These are phyloP conservation scores for Mycosphaerella arachidis DNA, from an alignment of 2,329 filamentous ascomycete genomes.

Conservation along the genomic window DNA sequence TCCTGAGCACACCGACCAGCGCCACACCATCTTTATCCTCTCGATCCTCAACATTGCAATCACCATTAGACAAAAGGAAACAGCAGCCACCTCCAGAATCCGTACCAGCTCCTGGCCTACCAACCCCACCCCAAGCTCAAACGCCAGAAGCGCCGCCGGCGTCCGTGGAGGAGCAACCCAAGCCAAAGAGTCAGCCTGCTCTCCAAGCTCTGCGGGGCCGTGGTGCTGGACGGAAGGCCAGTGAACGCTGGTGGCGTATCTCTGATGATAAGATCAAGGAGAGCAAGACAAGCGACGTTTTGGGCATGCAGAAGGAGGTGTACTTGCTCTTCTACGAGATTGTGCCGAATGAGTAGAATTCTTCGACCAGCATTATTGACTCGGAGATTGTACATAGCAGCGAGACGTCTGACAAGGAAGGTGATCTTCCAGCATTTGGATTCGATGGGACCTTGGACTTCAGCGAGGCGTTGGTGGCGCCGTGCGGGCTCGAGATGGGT, in stretches of 20 bases:
- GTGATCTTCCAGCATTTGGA: not conserved
- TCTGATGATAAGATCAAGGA: constrained; percentile 97
- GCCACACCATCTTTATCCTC: constrained; percentile 18
- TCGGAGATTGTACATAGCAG: not conserved
- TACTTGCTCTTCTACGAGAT: constrained; percentile 96
- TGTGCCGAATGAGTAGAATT: constrained; percentile 40
- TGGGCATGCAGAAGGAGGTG: constrained; percentile 92
- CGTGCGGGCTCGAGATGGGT: not conserved
- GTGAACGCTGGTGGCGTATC: constrained; percentile 92
- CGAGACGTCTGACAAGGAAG: not conserved
- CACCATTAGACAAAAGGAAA: constrained; percentile 7
- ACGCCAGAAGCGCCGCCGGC: constrained; percentile 6
- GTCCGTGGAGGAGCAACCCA: not conserved
- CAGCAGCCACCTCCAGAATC: constrained; percentile 22
- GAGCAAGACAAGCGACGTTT: constrained; percentile 82
- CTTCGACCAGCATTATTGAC: not conserved
- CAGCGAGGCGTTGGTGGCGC: not conserved
- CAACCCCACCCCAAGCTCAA: constrained; percentile 16
- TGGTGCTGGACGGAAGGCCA: constrained; percentile 47
- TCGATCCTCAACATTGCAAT: constrained; percentile 18
- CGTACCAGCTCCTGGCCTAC: constrained; percentile 26
- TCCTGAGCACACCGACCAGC: constrained; percentile 12
- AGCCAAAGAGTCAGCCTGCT: constrained; percentile 29
- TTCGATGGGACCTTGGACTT: not conserved
- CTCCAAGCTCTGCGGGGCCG: constrained; percentile 47